These are phyloP conservation scores for Ottelia alismoides DNA, from an alignment of 106 monocot genomes.

Conservation along the genomic window DNA sequence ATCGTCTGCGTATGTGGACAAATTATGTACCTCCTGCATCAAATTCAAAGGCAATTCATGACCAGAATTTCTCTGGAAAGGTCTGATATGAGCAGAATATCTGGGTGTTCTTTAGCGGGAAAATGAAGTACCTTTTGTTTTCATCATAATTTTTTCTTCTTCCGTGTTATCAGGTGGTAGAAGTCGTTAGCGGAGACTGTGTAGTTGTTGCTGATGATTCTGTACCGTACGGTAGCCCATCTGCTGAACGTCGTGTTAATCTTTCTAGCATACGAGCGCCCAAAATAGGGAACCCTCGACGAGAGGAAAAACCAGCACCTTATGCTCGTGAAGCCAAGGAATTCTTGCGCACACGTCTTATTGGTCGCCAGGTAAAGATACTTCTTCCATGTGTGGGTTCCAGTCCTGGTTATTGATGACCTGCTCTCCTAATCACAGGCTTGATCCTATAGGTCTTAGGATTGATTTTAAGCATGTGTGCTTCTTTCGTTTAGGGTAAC, in stretches of 20 bases:
- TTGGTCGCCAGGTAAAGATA: conserved; percentile 74
- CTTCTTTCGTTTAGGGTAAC: not conserved
- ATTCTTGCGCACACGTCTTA: conserved; percentile 68
- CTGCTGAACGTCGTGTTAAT: conserved; percentile 82
- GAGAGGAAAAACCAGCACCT: conserved; percentile 70
- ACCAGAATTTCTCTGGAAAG: conserved; percentile 91
- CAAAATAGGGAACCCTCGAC: conserved; percentile 84
- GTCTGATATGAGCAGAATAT: conserved; percentile 18
- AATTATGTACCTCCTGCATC: conserved; percentile 73
- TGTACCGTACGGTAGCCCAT: conserved; percentile 68
- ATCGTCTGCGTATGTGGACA: conserved; percentile 72
- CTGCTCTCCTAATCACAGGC: too few relatives aligned
- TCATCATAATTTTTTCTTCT: too few relatives aligned
- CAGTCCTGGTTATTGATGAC: too few relatives aligned
- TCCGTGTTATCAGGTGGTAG: conserved; percentile 48
- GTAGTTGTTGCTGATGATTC: conserved; percentile 87
- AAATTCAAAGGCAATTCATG: conserved; percentile 89
- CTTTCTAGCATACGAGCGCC: conserved; percentile 92
- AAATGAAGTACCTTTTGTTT: too few relatives aligned
- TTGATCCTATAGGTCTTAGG: too few relatives aligned
- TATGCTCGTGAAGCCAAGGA: conserved; percentile 95
- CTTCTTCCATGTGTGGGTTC: too few relatives aligned
- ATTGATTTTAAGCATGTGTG: too few relatives aligned
- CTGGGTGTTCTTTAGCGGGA: too few relatives aligned
- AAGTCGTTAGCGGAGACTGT: conserved; percentile 75